A percentile compares a stretch with the other conserved stretches of the same genome.
phyloP scores from a whole-genome alignment of 2,329 filamentous ascomycete genomes.

The Exophiala dermatitidis region DNA sequence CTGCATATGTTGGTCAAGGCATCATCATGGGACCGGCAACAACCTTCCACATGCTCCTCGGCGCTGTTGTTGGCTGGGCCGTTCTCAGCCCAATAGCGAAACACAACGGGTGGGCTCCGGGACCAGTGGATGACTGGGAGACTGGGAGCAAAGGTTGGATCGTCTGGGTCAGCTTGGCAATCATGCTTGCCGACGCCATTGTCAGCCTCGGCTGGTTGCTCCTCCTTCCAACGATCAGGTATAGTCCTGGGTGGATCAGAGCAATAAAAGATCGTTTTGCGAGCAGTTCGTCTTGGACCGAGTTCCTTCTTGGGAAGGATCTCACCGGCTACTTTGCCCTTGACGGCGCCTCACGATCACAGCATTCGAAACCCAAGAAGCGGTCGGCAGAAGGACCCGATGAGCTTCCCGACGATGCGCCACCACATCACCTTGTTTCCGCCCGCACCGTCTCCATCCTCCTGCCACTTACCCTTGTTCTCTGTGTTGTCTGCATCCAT shows the following conservation, averaged over 20 bases:
- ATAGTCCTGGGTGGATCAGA: conserved; percentile 36
- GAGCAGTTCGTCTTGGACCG: conserved; percentile 17
- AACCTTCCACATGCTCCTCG: conserved; percentile 89
- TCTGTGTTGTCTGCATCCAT: conserved; percentile 77
- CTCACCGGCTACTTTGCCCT: conserved; percentile 15
- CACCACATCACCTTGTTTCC: conserved; percentile 72
- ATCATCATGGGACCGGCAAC: conserved; percentile 98
- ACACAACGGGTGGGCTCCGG: conserved; percentile 78
- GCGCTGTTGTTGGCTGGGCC: conserved; percentile 83
- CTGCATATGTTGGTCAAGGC: conserved; percentile 95
- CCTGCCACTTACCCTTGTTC: conserved; percentile 64
- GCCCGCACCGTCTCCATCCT: conserved; percentile 64
- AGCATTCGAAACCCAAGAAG: not conserved
- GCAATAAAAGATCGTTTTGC: conserved; percentile 14
- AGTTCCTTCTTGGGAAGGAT: conserved; percentile 18
- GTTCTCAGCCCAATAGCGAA: conserved; percentile 86
- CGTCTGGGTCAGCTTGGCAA: conserved; percentile 89
- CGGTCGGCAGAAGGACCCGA: conserved; percentile 23
- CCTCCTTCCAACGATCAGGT: conserved; percentile 53
- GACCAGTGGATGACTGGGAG: conserved; percentile 80
- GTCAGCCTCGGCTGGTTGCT: conserved; percentile 78
- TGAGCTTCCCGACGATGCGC: conserved; percentile 65
- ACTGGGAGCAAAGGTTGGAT: conserved; percentile 96
- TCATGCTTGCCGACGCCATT: conserved; percentile 92
- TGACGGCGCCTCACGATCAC: not conserved